phyloP scores from a whole-genome alignment of 2,329 filamentous ascomycete genomes.

The Aureobasidium sp. region DNA sequence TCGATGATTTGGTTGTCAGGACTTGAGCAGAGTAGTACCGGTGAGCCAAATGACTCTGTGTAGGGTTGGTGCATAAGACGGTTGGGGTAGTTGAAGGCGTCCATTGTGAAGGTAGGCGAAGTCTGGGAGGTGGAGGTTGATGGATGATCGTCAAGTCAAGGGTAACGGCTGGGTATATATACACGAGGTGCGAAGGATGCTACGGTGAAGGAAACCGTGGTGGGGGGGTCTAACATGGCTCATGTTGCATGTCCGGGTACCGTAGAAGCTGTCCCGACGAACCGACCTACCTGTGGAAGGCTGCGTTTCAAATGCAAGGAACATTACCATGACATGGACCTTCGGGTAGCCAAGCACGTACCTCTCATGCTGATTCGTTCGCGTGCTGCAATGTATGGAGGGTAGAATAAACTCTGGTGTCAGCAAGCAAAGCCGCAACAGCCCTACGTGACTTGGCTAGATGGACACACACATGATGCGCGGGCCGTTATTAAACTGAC shows the following conservation, averaged over 20 bases:
- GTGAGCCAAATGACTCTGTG: constrained; percentile 1
- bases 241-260: neutral
- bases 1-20: constrained; percentile 10
- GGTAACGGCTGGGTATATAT: constrained; percentile 9
- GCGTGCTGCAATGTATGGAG: constrained; percentile 6
- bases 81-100: constrained; percentile 6
- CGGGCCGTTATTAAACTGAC: constrained; percentile 11
- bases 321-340: neutral
- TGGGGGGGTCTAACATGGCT: constrained; percentile 3
- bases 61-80: neutral
- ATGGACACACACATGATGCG: constrained; percentile 11
- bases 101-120: neutral
- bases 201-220: neutral
- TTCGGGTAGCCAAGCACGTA: neutral
- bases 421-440: constrained; percentile 6
- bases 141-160: constrained; percentile 6
- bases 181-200: constrained; percentile 1
- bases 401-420: neutral
- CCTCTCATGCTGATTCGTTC: constrained; percentile 1
- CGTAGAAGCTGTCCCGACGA: neutral
- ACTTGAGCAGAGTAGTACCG: constrained; percentile 6
- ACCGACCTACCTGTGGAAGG: constrained; percentile 10
- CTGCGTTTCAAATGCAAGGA: constrained; percentile 9
- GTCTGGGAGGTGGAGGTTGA: neutral
- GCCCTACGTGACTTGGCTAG: constrained; percentile 6